Evolutionary conservation across 495 filamentous ascomycete species (phyloP).

Genomic region (Penicillium malachiteum): DNA sequence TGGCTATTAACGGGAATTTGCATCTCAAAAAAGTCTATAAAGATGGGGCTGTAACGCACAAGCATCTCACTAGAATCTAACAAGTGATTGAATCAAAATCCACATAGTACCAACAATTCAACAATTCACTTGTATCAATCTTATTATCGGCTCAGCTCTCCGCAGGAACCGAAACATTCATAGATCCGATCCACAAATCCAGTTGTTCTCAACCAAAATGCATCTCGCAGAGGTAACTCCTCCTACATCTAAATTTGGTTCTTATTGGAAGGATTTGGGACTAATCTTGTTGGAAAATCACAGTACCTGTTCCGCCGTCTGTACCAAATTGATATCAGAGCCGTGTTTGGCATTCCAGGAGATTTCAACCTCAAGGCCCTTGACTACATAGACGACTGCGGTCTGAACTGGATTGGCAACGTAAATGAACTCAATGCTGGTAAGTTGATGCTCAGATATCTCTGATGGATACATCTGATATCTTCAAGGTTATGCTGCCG

Average conservation of each 20-base stretch:
- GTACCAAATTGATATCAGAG: slow-evolving; percentile 62
- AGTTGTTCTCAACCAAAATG: not conserved
- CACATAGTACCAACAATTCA: too few relatives aligned
- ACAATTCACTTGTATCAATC: too few relatives aligned
- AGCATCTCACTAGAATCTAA: too few relatives aligned
- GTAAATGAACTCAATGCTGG: slow-evolving; percentile 78
- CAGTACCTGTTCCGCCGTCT: slow-evolving; percentile 69
- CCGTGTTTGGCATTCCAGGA: slow-evolving; percentile 66
- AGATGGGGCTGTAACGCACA: too few relatives aligned
- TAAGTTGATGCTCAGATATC: not conserved
- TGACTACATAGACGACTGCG: slow-evolving; percentile 61
- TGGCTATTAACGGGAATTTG: too few relatives aligned
- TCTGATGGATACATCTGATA: not conserved
- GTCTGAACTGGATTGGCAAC: slow-evolving; percentile 72
- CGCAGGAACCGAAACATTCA: too few relatives aligned
- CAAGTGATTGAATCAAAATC: too few relatives aligned
- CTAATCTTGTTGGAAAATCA: not conserved
- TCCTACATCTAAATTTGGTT: not conserved
- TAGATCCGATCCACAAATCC: too few relatives aligned
- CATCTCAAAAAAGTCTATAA: too few relatives aligned
- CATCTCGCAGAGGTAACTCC: slow-evolving; percentile 1
- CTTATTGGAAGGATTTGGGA: not conserved
- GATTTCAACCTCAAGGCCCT: slow-evolving; percentile 71
- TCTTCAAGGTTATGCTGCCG: slow-evolving; percentile 59
- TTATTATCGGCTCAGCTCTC: too few relatives aligned